Conservation (phyloP, 345 rosid species). For the Syzygium oleosum region DNA sequence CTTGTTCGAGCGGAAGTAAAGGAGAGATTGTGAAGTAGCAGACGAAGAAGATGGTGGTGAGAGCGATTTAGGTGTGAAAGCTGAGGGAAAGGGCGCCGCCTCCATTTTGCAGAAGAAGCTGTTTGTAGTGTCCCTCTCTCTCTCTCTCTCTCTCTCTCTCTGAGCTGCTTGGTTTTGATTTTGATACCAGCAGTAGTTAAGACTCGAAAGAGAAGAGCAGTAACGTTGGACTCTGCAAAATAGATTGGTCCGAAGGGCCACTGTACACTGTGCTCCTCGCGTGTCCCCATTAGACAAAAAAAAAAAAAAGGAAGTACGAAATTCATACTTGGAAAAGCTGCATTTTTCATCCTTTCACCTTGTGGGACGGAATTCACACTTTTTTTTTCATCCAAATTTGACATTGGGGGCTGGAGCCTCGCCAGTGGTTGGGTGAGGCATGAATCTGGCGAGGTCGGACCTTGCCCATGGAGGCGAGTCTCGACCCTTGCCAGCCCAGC, state of each 20-base stretch:
- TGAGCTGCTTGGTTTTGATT: not conserved
- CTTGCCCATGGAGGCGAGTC: too few relatives aligned
- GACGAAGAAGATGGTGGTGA: constrained; percentile 1
- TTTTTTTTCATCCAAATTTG: not conserved
- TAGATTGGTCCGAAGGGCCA: not conserved
- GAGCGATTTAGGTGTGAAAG: not conserved
- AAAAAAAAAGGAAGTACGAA: not conserved
- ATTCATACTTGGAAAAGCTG: fast-evolving
- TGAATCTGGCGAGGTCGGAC: too few relatives aligned
- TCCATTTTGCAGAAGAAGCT: constrained; percentile 9
- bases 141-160: not conserved
- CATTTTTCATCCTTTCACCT: not conserved
- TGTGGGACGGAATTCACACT: not conserved
- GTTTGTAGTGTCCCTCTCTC: not conserved
- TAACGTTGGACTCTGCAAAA: not conserved
- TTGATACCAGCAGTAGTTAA: not conserved
- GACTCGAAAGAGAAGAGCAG: not conserved
- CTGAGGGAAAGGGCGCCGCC: constrained; percentile 13
- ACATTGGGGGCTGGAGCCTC: too few relatives aligned
- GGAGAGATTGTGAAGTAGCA: constrained; percentile 16
- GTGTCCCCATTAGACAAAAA: fast-evolving
- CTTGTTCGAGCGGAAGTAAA: constrained; percentile 8
- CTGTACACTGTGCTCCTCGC: not conserved
- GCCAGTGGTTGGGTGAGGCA: too few relatives aligned
- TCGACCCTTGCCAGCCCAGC: too few relatives aligned